Conservation (phyloP, 495 filamentous ascomycete genomes). For the Aspergillus bertholletiae region DNA sequence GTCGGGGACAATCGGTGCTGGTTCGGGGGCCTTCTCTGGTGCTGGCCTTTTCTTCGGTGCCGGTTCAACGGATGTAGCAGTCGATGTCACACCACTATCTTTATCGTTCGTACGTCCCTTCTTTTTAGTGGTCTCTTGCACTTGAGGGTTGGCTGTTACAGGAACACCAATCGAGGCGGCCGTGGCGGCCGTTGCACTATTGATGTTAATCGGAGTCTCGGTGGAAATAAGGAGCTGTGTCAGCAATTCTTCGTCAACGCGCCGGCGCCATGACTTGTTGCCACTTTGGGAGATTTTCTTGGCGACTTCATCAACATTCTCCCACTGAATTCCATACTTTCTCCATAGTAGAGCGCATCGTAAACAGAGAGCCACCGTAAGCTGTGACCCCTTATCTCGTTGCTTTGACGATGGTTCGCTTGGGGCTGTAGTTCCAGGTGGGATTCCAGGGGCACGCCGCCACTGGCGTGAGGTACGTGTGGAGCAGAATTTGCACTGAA, state of each 20-base stretch:
- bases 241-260: conserved; percentile 86
- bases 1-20: conserved; percentile 61
- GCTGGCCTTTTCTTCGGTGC: conserved; percentile 58
- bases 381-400: conserved; percentile 68
- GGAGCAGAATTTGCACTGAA: conserved; percentile 92
- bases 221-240: conserved; percentile 67
- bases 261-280: conserved; percentile 81
- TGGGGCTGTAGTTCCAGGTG: conserved; percentile 67
- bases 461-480: conserved; percentile 81
- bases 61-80: conserved; percentile 42
- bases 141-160: conserved; percentile 37
- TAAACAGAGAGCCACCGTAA: conserved; percentile 80
- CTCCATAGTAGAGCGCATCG: conserved; percentile 91
- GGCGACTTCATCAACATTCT: conserved; percentile 87
- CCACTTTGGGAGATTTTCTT: conserved; percentile 84
- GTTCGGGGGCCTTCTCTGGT: conserved; percentile 52
- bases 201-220: conserved; percentile 46
- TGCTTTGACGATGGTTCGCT: conserved; percentile 62
- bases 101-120: conserved; percentile 47
- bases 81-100: conserved; percentile 46
- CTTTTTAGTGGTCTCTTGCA: conserved; percentile 56
- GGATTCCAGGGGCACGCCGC: conserved; percentile 78
- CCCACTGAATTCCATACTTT: conserved; percentile 92
- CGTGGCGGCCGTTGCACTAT: conserved; percentile 39
- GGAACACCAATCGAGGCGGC: conserved; percentile 43